A percentile compares a stretch with the other conserved stretches of the same genome.
These are phyloP conservation scores for Vachellia collinsii DNA, from an alignment of 306 rosid species.

Conservation along the genomic window DNA sequence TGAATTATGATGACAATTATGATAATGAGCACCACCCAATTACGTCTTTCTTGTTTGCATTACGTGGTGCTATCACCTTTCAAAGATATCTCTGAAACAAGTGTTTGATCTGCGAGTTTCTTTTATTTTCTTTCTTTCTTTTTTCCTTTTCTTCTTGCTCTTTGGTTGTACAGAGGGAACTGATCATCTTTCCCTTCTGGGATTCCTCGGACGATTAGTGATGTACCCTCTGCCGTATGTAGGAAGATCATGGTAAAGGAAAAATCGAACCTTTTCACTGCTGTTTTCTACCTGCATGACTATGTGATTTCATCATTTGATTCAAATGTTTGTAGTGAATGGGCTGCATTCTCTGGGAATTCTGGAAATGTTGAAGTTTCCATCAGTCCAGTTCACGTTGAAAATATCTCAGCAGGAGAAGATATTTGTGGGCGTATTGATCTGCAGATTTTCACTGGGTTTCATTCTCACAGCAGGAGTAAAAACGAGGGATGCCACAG, in stretches of 20 bases:
- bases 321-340: slow-evolving; percentile 1
- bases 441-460: neutral
- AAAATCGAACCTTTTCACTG: neutral
- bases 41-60: slow-evolving; percentile 57
- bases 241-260: slow-evolving; percentile 4
- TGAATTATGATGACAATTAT: slow-evolving; percentile 47
- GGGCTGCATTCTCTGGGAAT: neutral
- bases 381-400: neutral
- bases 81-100: slow-evolving; percentile 52
- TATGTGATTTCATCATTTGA: neutral
- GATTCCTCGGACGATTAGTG: neutral
- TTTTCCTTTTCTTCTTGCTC: neutral
- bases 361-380: neutral
- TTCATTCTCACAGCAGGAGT: neutral
- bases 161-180: slow-evolving; percentile 29
- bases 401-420: slow-evolving; percentile 22
- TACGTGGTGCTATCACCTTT: slow-evolving; percentile 53
- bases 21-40: slow-evolving; percentile 48
- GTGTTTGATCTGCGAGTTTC: neutral
- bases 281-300: slow-evolving; percentile 12
- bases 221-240: slow-evolving; percentile 11
- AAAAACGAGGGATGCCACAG: neutral
- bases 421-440: slow-evolving; percentile 9
- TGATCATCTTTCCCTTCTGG: slow-evolving; percentile 14
- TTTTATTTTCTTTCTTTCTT: neutral